These are phyloP conservation scores for Tulasnella sp. DNA, from an alignment of 768 basidiomycete species.

Conservation along the genomic window DNA sequence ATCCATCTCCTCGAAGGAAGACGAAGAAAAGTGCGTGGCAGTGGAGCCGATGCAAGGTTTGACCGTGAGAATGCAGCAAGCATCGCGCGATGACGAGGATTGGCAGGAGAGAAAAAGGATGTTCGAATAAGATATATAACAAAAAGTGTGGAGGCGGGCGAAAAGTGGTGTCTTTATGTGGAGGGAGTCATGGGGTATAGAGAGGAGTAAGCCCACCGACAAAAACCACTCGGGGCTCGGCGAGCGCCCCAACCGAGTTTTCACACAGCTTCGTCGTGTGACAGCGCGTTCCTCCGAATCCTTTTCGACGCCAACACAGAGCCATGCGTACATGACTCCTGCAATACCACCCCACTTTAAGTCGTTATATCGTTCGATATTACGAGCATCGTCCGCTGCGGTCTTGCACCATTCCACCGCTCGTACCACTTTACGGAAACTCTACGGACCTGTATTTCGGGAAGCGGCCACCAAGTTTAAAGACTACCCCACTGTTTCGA, in stretches of 20 bases:
- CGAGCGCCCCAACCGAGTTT: conserved; percentile 1
- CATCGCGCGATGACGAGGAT: not conserved
- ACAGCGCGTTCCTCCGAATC: not conserved
- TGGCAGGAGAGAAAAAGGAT: not conserved
- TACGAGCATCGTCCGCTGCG: conserved; percentile 23
- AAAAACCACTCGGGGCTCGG: not conserved
- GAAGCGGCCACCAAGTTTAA: conserved; percentile 8
- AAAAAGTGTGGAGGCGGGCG: not conserved
- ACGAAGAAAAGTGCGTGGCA: not conserved
- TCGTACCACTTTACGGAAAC: conserved; percentile 14
- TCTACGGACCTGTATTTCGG: conserved; percentile 22
- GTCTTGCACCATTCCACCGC: conserved; percentile 21
- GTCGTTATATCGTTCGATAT: conserved; percentile 23
- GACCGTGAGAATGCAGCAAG: conserved; percentile 5
- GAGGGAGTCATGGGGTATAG: not conserved
- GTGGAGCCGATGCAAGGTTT: not conserved
- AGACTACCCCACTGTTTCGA: not conserved
- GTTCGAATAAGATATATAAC: not conserved
- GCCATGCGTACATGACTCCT: not conserved
- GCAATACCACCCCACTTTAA: conserved; percentile 1
- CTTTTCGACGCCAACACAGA: not conserved
- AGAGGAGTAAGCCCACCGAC: not conserved
- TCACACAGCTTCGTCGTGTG: not conserved
- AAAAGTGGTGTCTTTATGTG: not conserved
- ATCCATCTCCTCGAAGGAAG: conserved; percentile 33